These are phyloP conservation scores for Fusarium begoniae DNA, from an alignment of 2,329 filamentous ascomycete species.

Conservation along the genomic window DNA sequence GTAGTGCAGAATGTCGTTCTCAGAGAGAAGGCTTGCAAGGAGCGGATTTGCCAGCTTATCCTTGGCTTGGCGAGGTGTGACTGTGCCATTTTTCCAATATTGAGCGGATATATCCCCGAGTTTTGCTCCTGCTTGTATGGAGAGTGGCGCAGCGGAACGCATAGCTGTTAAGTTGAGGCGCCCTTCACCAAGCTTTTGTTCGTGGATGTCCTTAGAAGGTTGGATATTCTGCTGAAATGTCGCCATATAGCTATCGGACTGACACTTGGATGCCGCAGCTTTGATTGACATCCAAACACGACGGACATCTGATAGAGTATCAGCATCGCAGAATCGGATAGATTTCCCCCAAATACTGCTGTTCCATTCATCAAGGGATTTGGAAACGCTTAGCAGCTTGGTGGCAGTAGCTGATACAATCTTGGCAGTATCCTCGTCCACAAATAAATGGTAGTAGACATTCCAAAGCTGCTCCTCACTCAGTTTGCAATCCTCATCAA, in stretches of 20 bases:
- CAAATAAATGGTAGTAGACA: constrained; percentile 63
- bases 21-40: constrained; percentile 49
- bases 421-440: constrained; percentile 51
- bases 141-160: constrained; percentile 52
- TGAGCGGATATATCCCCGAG: constrained; percentile 37
- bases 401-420: constrained; percentile 54
- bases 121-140: constrained; percentile 37
- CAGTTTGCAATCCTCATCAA: constrained; percentile 49
- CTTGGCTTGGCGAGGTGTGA: constrained; percentile 26
- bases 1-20: constrained; percentile 55
- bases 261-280: constrained; percentile 22
- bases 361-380: constrained; percentile 56
- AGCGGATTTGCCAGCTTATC: constrained; percentile 55
- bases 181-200: constrained; percentile 18
- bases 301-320: constrained; percentile 54
- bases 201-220: constrained; percentile 23
- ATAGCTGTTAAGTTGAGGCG: constrained; percentile 44
- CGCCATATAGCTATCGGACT: constrained; percentile 5
- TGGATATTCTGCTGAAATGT: constrained; percentile 31
- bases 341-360: constrained; percentile 52
- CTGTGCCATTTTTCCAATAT: constrained; percentile 51
- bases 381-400: constrained; percentile 53
- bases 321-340: constrained; percentile 59
- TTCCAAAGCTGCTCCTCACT: constrained; percentile 56
- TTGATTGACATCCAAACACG: constrained; percentile 49